Evolutionary conservation across 768 basidiomycete genomes (phyloP).

Genomic region (Boletus vinaceobasis): DNA sequence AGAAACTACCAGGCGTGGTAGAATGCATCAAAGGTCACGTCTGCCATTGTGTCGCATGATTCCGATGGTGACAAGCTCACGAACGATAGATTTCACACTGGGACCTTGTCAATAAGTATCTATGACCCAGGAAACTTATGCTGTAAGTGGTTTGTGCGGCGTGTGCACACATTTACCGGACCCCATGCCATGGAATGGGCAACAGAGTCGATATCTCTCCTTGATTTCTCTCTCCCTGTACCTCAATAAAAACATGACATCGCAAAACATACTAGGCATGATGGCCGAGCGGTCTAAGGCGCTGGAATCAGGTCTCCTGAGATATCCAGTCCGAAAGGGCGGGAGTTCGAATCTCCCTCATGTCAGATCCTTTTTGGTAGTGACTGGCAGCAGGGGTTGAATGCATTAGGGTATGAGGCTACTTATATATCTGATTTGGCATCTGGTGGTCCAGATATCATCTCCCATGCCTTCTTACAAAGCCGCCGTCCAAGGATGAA

Average conservation of each 20-base stretch:
- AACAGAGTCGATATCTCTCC: too few relatives aligned
- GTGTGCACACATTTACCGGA: too few relatives aligned
- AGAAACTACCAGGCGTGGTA: neutral
- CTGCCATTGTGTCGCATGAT: neutral
- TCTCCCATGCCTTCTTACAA: constrained; percentile 39
- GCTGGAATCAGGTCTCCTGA: constrained; percentile 44
- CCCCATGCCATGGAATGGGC: too few relatives aligned
- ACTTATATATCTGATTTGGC: constrained; percentile 24
- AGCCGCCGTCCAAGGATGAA: constrained; percentile 41
- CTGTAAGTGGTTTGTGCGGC: too few relatives aligned
- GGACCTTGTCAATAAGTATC: neutral
- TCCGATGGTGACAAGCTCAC: neutral
- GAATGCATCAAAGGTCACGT: neutral
- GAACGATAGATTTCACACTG: neutral
- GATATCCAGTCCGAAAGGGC: constrained; percentile 34
- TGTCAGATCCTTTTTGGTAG: constrained; percentile 18
- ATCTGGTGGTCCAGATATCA: constrained; percentile 30
- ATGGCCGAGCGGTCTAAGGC: constrained; percentile 63
- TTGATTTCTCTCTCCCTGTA: neutral
- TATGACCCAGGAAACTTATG: too few relatives aligned
- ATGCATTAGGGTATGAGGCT: constrained; percentile 23
- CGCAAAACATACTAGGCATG: constrained; percentile 17
- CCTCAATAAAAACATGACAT: neutral
- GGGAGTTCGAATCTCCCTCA: constrained; percentile 35
- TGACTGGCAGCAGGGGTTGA: neutral